These are phyloP conservation scores for Inga leiocalycina DNA, from an alignment of 306 rosid species.

Conservation along the genomic window DNA sequence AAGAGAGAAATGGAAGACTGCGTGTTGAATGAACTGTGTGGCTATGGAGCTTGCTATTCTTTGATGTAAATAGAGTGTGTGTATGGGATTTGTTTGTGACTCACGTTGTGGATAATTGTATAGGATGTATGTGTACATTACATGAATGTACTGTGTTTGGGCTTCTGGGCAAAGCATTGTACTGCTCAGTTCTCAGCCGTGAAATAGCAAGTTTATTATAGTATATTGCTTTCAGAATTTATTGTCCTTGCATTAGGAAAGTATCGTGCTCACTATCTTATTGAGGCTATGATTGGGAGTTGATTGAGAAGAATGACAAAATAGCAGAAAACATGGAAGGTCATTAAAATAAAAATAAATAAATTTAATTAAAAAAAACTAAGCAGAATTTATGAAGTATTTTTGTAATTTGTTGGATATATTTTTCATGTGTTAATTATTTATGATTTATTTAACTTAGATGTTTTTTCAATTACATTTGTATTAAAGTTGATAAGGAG, in stretches of 20 bases:
- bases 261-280: neutral
- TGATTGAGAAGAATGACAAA: neutral
- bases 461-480: no score
- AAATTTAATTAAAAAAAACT: no score
- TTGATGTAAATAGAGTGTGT: conserved; percentile 51
- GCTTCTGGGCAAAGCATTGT: neutral
- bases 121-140: conserved; percentile 41
- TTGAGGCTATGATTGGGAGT: neutral
- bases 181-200: neutral
- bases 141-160: conserved; percentile 8
- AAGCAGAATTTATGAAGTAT: no score
- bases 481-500: no score
- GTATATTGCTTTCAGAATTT: neutral
- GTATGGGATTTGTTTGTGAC: conserved; percentile 33
- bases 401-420: no score
- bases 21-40: conserved; percentile 36
- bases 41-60: conserved; percentile 50
- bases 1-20: conserved; percentile 14
- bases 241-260: neutral
- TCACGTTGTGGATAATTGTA: conserved; percentile 44
- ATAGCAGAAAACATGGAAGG: no score
- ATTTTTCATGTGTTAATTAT: no score
- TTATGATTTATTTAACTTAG: neutral
- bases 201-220: neutral
- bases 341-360: no score